Evolutionary conservation across 2,329 filamentous ascomycete species (phyloP).

Genomic region (Peltaster fructicola): DNA sequence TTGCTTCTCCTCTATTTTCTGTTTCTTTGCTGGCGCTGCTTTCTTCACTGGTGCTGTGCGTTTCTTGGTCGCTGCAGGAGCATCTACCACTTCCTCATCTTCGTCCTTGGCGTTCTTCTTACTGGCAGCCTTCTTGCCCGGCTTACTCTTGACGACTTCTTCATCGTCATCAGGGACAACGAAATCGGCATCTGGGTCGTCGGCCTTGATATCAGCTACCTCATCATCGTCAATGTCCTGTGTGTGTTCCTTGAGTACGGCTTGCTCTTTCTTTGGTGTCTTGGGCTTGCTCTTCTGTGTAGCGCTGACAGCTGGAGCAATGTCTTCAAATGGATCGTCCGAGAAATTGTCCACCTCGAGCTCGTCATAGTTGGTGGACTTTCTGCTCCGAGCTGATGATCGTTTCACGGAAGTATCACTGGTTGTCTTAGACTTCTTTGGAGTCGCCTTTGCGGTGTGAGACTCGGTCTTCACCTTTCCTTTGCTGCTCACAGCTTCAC

Average conservation of each 20-base stretch:
- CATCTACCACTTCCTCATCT: constrained; percentile 25
- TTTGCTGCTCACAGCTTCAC: constrained; percentile 18
- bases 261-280: too few species aligned
- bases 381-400: constrained; percentile 23
- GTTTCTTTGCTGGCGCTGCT: constrained; percentile 35
- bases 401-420: constrained; percentile 21
- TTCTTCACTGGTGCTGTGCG: constrained; percentile 23
- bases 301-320: too few species aligned
- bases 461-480: constrained; percentile 5
- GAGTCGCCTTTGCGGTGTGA: constrained; percentile 17
- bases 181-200: constrained; percentile 25
- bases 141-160: constrained; percentile 21
- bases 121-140: constrained; percentile 21
- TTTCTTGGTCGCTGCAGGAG: constrained; percentile 37
- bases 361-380: constrained; percentile 23
- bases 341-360: constrained; percentile 19
- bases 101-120: constrained; percentile 39
- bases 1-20: constrained; percentile 46
- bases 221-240: constrained; percentile 23
- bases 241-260: constrained; percentile 29
- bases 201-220: constrained; percentile 36
- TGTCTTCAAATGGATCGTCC: too few species aligned
- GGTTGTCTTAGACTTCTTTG: constrained; percentile 19
- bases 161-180: constrained; percentile 27
- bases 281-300: too few species aligned